Conservation (phyloP, 148 eudicot genomes). For the Pharnaceum exiguum region DNA sequence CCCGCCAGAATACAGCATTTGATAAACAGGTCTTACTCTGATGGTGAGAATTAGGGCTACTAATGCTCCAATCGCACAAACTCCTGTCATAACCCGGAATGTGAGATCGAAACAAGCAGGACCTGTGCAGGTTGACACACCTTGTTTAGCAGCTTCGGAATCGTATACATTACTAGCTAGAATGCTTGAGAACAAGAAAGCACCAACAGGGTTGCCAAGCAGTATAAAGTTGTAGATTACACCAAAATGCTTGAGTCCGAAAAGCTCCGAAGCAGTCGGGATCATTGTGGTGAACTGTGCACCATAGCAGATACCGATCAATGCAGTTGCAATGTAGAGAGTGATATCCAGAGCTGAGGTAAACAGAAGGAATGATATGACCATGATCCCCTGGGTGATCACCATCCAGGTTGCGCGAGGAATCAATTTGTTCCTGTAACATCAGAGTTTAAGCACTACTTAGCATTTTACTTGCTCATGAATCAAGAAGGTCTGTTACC, state of each 20-base stretch:
- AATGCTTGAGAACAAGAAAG: slow-evolving; percentile 57
- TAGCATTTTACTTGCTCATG: neutral
- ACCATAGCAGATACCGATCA: slow-evolving; percentile 73
- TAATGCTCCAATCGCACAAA: slow-evolving; percentile 54
- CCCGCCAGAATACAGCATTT: slow-evolving; percentile 69
- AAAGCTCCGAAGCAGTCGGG: slow-evolving; percentile 71
- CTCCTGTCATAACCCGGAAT: slow-evolving; percentile 53
- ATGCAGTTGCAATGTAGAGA: slow-evolving; percentile 56
- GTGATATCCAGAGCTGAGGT: slow-evolving; percentile 53
- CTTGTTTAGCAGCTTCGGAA: slow-evolving; percentile 56
- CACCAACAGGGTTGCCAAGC: slow-evolving; percentile 72
- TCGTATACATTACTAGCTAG: slow-evolving; percentile 70
- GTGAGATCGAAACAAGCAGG: slow-evolving; percentile 61
- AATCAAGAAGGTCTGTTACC: too few species aligned
- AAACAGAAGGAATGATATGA: slow-evolving; percentile 48
- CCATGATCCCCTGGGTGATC: slow-evolving; percentile 54
- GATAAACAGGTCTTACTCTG: slow-evolving; percentile 67
- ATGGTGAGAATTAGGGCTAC: slow-evolving; percentile 49
- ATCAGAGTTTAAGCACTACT: neutral
- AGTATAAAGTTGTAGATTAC: slow-evolving; percentile 67
- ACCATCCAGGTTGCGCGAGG: slow-evolving; percentile 76
- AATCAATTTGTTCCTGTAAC: slow-evolving; percentile 51
- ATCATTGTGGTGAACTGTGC: slow-evolving; percentile 75
- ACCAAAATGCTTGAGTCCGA: slow-evolving; percentile 69
- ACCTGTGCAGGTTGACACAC: slow-evolving; percentile 49